phyloP scores from a whole-genome alignment of 495 filamentous ascomycete genomes.

The Polyplosphaeria fusca region DNA sequence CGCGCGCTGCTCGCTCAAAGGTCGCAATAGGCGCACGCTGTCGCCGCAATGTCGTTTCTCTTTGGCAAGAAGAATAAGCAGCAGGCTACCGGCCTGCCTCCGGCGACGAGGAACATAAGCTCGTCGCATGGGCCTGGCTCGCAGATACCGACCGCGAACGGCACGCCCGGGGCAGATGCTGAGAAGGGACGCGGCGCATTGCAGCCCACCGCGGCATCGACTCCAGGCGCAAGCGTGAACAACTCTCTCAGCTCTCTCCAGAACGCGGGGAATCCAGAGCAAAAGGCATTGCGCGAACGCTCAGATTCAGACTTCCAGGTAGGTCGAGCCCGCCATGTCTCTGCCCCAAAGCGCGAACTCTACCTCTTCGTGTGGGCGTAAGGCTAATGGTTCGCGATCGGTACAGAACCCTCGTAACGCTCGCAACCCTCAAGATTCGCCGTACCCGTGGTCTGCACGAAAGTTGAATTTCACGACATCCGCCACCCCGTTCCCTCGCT shows the following conservation, averaged over 20 bases:
- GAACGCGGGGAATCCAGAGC: slow-evolving; percentile 50
- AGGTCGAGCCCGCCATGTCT: slow-evolving; percentile 18
- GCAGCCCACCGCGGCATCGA: slow-evolving; percentile 50
- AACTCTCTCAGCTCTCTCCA: slow-evolving; percentile 58
- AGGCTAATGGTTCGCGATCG: too few relatives aligned
- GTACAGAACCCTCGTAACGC: slow-evolving; percentile 42
- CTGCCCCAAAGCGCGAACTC: not conserved
- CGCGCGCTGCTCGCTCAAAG: too few relatives aligned
- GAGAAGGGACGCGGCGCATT: slow-evolving; percentile 41
- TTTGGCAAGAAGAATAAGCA: slow-evolving; percentile 67
- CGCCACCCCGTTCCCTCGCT: slow-evolving; percentile 88
- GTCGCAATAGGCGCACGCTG: slow-evolving; percentile 14
- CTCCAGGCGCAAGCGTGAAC: slow-evolving; percentile 62
- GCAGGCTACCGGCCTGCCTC: slow-evolving; percentile 52
- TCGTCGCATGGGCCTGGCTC: slow-evolving; percentile 39
- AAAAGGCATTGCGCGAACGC: slow-evolving; percentile 53
- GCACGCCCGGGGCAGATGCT: slow-evolving; percentile 21
- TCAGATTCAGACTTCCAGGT: slow-evolving; percentile 37
- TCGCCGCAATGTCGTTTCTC: slow-evolving; percentile 64
- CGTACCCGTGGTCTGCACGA: slow-evolving; percentile 96
- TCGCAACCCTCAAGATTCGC: slow-evolving; percentile 45
- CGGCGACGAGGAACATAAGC: slow-evolving; percentile 51
- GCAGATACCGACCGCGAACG: slow-evolving; percentile 40
- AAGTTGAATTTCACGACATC: slow-evolving; percentile 79
- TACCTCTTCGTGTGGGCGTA: too few relatives aligned